Percentiles rank a stretch among this genome's conserved stretches.
Conservation (phyloP, 495 filamentous ascomycete species). For the Rhypophila decipiens region DNA sequence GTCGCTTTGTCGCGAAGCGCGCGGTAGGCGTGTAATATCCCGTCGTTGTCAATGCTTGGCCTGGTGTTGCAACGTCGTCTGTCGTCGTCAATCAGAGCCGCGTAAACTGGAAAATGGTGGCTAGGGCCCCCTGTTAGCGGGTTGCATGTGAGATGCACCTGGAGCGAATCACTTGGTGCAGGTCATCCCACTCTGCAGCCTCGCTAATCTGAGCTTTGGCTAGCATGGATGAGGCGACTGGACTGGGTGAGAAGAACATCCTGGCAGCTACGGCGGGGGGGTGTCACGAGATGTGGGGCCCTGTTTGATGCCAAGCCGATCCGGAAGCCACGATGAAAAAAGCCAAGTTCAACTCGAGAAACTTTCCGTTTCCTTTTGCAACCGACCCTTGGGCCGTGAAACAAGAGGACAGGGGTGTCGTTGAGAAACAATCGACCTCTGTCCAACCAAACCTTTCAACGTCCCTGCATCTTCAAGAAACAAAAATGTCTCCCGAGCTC, state of each 20-base stretch:
- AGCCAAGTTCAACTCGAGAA: neutral
- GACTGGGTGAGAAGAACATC: conserved; percentile 21
- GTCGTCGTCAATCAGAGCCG: too few relatives aligned
- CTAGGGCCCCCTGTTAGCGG: too few relatives aligned
- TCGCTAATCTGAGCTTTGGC: conserved; percentile 22
- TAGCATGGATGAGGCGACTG: conserved; percentile 6
- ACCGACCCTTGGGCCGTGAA: neutral
- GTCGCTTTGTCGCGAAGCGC: conserved; percentile 1
- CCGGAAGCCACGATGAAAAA: neutral
- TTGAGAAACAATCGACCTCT: too few relatives aligned
- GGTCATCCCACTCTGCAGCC: conserved; percentile 11
- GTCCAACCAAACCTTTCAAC: neutral
- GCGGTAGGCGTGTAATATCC: neutral
- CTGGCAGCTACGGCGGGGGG: conserved; percentile 5
- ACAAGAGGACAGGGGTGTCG: neutral
- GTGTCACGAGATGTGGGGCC: conserved; percentile 6
- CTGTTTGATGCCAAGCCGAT: neutral
- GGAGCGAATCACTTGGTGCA: conserved; percentile 21
- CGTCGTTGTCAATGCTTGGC: neutral
- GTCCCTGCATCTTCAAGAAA: neutral
- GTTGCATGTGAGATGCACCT: conserved; percentile 1
- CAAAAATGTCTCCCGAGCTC: neutral
- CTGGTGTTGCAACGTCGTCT: neutral
- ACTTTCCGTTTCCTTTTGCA: neutral
- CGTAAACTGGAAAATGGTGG: too few relatives aligned